Conservation (phyloP, 495 filamentous ascomycete species). For the Hyaloscypha hepaticicola region DNA sequence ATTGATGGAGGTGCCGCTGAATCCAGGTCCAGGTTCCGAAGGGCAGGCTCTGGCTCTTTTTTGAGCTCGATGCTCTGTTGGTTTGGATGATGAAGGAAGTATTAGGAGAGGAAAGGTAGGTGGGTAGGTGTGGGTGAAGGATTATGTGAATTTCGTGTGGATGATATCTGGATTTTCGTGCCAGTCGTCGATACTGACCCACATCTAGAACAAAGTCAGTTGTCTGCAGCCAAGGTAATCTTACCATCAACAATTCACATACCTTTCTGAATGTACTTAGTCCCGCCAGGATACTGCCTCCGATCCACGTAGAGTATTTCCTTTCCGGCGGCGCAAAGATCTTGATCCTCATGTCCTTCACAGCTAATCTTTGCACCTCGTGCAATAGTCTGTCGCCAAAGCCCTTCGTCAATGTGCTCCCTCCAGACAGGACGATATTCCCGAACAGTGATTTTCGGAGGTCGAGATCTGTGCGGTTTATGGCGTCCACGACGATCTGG, state of each 20-base stretch:
- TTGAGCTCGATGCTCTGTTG: not conserved
- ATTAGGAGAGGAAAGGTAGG: not conserved
- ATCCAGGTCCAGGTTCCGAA: not conserved
- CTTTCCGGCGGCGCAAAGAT: slow-evolving; percentile 97
- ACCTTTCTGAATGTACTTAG: slow-evolving; percentile 99
- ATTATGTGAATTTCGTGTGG: slow-evolving; percentile 89
- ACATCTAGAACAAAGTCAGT: slow-evolving; percentile 65
- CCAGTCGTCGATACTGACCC: slow-evolving; percentile 98
- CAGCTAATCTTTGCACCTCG: slow-evolving; percentile 88
- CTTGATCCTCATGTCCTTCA: slow-evolving; percentile 99
- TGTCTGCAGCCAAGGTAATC: not conserved
- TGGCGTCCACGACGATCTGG: slow-evolving; percentile 95
- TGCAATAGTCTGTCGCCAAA: slow-evolving; percentile 93
- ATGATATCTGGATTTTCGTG: slow-evolving; percentile 99
- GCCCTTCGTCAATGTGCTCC: slow-evolving; percentile 80
- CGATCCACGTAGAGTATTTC: slow-evolving; percentile 98
- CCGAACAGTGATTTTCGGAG: slow-evolving; percentile 90
- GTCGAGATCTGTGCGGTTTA: slow-evolving; percentile 96
- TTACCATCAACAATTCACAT: slow-evolving; percentile 27
- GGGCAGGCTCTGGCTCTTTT: not conserved
- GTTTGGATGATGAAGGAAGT: not conserved
- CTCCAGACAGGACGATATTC: slow-evolving; percentile 96
- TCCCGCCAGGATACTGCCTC: slow-evolving; percentile 94
- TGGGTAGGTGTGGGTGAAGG: not conserved
- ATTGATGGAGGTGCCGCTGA: not conserved